Base-by-base conservation (phyloP, 2,329 filamentous ascomycete species). In the Talaromyces amestolkiae region DNA sequence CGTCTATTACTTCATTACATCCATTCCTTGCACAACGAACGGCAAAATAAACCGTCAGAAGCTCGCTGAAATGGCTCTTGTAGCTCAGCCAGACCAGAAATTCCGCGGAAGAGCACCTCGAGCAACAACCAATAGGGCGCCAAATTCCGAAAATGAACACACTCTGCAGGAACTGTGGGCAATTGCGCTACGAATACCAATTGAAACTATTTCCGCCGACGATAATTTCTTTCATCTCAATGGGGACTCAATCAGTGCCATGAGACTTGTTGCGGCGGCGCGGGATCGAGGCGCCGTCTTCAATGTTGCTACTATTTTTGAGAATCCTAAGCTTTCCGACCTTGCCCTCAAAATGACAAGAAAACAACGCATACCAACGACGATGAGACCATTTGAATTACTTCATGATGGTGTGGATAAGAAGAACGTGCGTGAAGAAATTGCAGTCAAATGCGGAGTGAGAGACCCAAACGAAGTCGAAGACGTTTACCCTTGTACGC, bases 401-500 rank as follows among this genome's bases (percentile, higher is more conserved):
- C 61, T 63, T 43, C 24, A 22, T 0, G 49, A 31, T 8, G 33
- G n/a, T 27, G n/a, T 31, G 41, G 41, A 45, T 45, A 45, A 10
- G 10, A 45, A n/a, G 7, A 19, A 45, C 41, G 4, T 49, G n/a
- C 45, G 45, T 24, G 19, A 9, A 24, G 45, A 49, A 24, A 19
- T 24, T 27, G 45, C 45, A 24, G 15, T 24, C 11, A 49, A 49
- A 22, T 61, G 59, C 27, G 59, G 27, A 13, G 17, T 61, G n/a
- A 8, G 13, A 13, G 22, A n/a, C 22, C 39, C 24, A 7, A 17
- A 24, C 2, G 39, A 33, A 9, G 39, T 51, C 19, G 41, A 78
- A 61, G 78, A 80, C 58, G 77, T 79, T 15, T 80, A 79, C 51
- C 78, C 78, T 10, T 78, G 76, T 65, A 80, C 77, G 4, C 74